These are phyloP conservation scores for Backusella tarrabulga DNA, from an alignment of 192 early-diverging fungal genomes.

Conservation along the genomic window DNA sequence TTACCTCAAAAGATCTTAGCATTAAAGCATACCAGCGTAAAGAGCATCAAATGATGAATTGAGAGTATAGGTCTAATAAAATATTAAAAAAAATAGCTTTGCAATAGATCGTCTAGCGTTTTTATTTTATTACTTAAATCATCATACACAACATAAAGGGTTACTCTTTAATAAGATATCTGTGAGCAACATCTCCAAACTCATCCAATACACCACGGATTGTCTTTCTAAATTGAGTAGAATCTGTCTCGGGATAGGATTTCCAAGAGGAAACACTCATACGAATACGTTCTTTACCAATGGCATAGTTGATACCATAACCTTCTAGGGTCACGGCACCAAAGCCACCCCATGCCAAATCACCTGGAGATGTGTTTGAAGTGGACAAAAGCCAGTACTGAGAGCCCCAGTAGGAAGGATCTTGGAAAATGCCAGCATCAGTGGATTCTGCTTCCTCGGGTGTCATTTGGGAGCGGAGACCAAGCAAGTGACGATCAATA, in stretches of 20 bases:
- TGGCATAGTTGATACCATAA: slow-evolving; percentile 85
- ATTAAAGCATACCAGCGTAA: no score
- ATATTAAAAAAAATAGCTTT: background rate
- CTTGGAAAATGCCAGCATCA: slow-evolving; percentile 73
- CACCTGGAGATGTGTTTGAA: slow-evolving; percentile 75
- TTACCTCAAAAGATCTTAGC: no score
- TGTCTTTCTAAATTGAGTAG: slow-evolving; percentile 59
- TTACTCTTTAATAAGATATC: slow-evolving; percentile 15
- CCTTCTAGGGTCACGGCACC: slow-evolving; percentile 83
- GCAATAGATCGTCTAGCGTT: background rate
- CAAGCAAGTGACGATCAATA: slow-evolving; percentile 91
- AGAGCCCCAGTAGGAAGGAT: slow-evolving; percentile 75
- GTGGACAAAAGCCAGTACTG: slow-evolving; percentile 83
- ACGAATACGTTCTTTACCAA: slow-evolving; percentile 64
- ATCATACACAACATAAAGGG: background rate
- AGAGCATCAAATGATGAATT: no score
- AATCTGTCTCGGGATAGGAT: slow-evolving; percentile 40
- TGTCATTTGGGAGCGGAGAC: slow-evolving; percentile 71
- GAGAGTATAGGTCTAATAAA: no score
- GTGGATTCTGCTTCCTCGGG: slow-evolving; percentile 52
- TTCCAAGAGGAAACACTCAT: slow-evolving; percentile 67
- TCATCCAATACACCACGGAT: slow-evolving; percentile 60
- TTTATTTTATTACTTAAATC: background rate
- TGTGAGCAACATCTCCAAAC: slow-evolving; percentile 39
- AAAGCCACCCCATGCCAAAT: slow-evolving; percentile 75